Evolutionary conservation across 257 asterid genomes (phyloP).

Genomic region (Fraxinus cuspidata): DNA sequence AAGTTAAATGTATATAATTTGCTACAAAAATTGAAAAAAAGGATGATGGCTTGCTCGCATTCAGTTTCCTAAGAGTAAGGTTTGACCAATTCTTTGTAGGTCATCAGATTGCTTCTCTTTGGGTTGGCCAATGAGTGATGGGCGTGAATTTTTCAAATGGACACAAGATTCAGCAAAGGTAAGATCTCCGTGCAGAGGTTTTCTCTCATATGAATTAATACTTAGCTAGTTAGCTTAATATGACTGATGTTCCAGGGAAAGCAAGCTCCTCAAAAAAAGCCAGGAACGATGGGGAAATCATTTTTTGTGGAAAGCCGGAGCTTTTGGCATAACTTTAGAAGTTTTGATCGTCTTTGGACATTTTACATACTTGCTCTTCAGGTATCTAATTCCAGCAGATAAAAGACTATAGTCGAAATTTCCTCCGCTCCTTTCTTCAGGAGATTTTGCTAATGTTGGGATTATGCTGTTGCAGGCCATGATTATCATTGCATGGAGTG

Average conservation of each 20-base stretch:
- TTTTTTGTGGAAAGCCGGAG: conserved; percentile 91
- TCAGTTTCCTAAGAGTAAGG: conserved; percentile 28
- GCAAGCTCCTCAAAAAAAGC: conserved; percentile 39
- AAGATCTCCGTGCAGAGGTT: conserved; percentile 13
- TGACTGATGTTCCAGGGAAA: conserved; percentile 62
- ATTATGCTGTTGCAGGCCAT: conserved; percentile 59
- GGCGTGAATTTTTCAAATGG: conserved; percentile 87
- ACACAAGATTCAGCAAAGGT: conserved; percentile 56
- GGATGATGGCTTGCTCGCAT: background rate
- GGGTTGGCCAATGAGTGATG: conserved; percentile 99
- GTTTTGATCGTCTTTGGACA: conserved; percentile 98
- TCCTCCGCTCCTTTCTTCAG: conserved; percentile 13
- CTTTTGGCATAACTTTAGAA: conserved; percentile 94
- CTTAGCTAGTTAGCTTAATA: conserved; percentile 33
- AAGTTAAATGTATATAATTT: background rate
- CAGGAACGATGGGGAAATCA: conserved; percentile 76
- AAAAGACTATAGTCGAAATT: conserved; percentile 11
- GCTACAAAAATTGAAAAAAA: too few species aligned
- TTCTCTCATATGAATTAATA: conserved; percentile 11
- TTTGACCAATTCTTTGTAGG: conserved; percentile 51
- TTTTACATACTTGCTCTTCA: conserved; percentile 78
- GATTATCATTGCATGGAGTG: conserved; percentile 81
- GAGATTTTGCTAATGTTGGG: conserved; percentile 28
- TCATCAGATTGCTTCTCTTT: conserved; percentile 80
- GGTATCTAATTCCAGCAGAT: conserved; percentile 44